Evolutionary conservation across 768 basidiomycete species (phyloP), one percentile per base, ranked within the genome.

Genomic region (Vararia minispora): DNA sequence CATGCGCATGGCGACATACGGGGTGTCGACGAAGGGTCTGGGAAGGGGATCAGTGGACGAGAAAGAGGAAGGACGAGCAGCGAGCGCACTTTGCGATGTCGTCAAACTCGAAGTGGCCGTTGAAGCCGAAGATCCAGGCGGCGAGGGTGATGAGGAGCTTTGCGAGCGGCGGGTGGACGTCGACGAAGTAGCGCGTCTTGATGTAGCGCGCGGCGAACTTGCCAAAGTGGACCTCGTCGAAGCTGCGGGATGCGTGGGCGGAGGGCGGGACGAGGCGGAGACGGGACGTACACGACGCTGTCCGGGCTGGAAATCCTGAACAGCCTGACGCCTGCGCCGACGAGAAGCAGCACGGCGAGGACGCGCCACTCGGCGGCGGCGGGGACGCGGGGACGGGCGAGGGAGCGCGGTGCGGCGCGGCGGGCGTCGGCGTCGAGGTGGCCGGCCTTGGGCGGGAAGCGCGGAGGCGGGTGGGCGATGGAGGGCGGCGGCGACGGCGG

Each of bases 141-240:
- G 87, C 85, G 25, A 97, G 69, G 0, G 94, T 97, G 49, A 99
- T 91, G 37, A 99, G 66, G 20, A 99, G 69, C 53, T 98, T 99
- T 6, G 95, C 95, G 13, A 99, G 67, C 3, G 95, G 95, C 1
- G 95, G 95, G 54, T 99, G 95, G 2, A 99, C 94, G 57, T 99
- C 95, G 53, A 85, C 81, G 52, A 84, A 90, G 58, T 88, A 91
- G 46, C 79, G 72, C 27, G 83, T 80, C 66, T 87, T 87, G 69
- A 97, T 86, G 55, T 98, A 98, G 54, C 85, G 86, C 33, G 75
- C 70, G 5, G 94, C 90, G 54, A 98, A 98, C 58, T 95, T 95
- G 43, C 94, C 94, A 58, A 98, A 98, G 57, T 98, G 94, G 0
- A 97, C 94, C 58, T 98, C 94, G 56, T 98, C 94, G 58, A 98